Percentiles rank a stretch among this genome's conserved stretches.
phyloP scores from a whole-genome alignment of 1,284 basidiomycete species.

The Puccinia triticina region DNA sequence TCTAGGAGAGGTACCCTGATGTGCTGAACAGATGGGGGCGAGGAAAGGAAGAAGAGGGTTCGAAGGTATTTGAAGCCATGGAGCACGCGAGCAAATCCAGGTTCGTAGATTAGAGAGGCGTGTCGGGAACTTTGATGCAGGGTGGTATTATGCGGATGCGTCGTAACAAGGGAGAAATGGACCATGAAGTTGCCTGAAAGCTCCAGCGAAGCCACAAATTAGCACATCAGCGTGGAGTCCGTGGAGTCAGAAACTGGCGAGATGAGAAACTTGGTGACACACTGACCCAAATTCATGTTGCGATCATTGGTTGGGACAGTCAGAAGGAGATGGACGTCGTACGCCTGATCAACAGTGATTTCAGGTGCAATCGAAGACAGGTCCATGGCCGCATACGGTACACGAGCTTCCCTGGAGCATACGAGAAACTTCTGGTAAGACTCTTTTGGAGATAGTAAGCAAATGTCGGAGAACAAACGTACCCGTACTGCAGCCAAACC shows the following conservation, averaged over 20 bases:
- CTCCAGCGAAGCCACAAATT: background rate
- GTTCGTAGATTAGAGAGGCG: conserved; percentile 41
- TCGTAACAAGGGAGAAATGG: conserved; percentile 15
- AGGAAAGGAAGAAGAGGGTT: conserved; percentile 46
- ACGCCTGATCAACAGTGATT: conserved; percentile 44
- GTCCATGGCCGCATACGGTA: conserved; percentile 31
- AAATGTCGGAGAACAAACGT: background rate
- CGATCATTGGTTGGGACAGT: conserved; percentile 47
- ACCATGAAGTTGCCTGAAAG: conserved; percentile 46
- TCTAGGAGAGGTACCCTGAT: conserved; percentile 31
- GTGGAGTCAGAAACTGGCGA: background rate
- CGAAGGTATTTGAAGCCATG: conserved; percentile 43
- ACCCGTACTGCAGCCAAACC: conserved; percentile 50
- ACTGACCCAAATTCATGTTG: conserved; percentile 43
- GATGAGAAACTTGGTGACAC: background rate
- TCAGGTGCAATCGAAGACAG: conserved; percentile 13
- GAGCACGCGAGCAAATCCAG: conserved; percentile 29
- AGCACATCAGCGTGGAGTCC: background rate
- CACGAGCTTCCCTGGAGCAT: conserved; percentile 33
- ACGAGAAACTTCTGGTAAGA: conserved; percentile 9
- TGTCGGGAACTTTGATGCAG: conserved; percentile 41
- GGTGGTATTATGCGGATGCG: conserved; percentile 32
- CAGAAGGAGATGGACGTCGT: conserved; percentile 41
- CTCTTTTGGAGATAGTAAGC: background rate
- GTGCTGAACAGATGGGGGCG: conserved; percentile 38